These are phyloP conservation scores for Lasiodiplodia gonubiensis DNA, from an alignment of 2,329 filamentous ascomycete species.

Conservation along the genomic window DNA sequence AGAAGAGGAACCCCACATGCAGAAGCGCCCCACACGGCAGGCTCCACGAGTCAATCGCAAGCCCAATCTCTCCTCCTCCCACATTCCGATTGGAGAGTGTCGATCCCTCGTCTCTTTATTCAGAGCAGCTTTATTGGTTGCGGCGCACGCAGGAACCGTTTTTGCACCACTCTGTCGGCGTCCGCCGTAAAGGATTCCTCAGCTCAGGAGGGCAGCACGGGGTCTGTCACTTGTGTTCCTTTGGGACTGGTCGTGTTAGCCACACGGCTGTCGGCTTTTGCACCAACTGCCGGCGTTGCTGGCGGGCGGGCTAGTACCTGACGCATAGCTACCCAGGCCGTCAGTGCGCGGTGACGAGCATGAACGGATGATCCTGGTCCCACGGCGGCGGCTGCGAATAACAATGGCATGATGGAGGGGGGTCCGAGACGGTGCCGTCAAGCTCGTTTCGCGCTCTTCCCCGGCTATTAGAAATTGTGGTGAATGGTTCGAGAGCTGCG, in stretches of 20 bases:
- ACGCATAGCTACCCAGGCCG: too few species aligned
- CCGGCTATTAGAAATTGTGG: too few species aligned
- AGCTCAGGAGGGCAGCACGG: neutral
- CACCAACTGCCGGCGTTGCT: neutral
- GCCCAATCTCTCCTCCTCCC: neutral
- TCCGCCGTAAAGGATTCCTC: neutral
- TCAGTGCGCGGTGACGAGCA: neutral
- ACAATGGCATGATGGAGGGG: neutral
- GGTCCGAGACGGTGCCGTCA: neutral
- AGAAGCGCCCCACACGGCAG: neutral
- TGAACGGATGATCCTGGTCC: neutral
- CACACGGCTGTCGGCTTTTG: neutral
- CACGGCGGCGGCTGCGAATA: too few species aligned
- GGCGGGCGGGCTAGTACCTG: too few species aligned
- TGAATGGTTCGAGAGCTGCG: neutral
- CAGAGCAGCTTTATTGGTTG: neutral
- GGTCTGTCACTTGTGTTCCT: neutral
- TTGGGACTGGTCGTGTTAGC: neutral
- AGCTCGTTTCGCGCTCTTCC: too few species aligned
- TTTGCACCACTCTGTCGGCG: neutral
- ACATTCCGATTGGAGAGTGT: neutral
- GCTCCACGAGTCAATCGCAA: neutral
- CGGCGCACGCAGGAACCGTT: neutral
- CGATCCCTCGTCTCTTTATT: neutral
- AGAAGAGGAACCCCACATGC: neutral